Conservation (phyloP, 805 yeast species). For the Ogataea corticis region DNA sequence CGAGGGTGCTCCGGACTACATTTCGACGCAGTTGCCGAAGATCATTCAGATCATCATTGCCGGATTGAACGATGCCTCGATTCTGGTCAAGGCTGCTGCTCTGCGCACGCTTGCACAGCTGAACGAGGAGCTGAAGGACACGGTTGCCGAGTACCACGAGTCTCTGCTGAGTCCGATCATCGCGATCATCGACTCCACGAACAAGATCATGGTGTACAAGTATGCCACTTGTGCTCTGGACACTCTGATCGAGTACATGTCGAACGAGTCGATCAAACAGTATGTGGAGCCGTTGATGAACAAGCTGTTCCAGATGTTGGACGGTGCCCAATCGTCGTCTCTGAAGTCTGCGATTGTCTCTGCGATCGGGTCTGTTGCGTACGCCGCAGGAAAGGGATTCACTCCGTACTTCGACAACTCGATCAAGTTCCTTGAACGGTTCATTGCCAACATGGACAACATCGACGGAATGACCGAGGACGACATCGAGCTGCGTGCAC, state of each 20-base stretch:
- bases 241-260: conserved; percentile 87
- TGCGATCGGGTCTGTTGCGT: conserved; percentile 96
- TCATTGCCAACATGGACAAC: conserved; percentile 62
- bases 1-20: conserved; percentile 92
- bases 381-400: conserved; percentile 87
- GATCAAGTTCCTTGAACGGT: conserved; percentile 78
- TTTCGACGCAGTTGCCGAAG: conserved; percentile 71
- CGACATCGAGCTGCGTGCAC: conserved; percentile 87
- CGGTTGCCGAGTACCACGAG: conserved; percentile 81
- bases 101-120: conserved; percentile 76
- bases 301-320: conserved; percentile 81
- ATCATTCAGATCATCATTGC: conserved; percentile 69
- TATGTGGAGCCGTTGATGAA: conserved; percentile 90
- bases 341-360: conserved; percentile 82
- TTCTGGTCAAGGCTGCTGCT: conserved; percentile 82
- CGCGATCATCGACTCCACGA: conserved; percentile 81
- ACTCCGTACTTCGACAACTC: conserved; percentile 84
- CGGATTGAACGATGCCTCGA: conserved; percentile 76
- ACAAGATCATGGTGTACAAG: conserved; percentile 80
- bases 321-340: conserved; percentile 70
- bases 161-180: conserved; percentile 83
- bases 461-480: conserved; percentile 82
- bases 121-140: conserved; percentile 82
- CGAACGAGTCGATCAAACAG: conserved; percentile 74
- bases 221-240: conserved; percentile 91